A percentile compares a stretch with the other conserved stretches of the same genome.
These are phyloP conservation scores for Avicennia marina DNA, from an alignment of 257 asterid species.

Conservation along the genomic window DNA sequence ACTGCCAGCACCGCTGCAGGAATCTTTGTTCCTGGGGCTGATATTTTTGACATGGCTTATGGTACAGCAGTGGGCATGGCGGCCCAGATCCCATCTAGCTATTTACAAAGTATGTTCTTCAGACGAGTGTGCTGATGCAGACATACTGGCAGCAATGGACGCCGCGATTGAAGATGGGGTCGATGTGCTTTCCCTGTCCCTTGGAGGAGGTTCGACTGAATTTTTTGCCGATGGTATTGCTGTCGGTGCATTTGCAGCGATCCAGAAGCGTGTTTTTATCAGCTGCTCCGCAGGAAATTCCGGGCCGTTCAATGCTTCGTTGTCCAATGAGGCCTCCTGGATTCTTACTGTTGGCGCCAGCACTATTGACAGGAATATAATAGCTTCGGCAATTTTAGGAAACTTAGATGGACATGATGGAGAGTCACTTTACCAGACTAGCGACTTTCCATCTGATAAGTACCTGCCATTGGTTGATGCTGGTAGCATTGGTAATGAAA, in stretches of 20 bases:
- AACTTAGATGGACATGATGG: constrained; percentile 4
- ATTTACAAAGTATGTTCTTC: constrained; percentile 37
- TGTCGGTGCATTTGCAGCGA: constrained; percentile 24
- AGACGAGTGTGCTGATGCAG: constrained; percentile 24
- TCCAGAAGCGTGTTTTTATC: constrained; percentile 22
- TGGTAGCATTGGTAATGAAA: too few relatives aligned
- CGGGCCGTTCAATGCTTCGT: constrained; percentile 4
- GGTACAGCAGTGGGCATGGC: constrained; percentile 53
- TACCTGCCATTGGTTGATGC: constrained; percentile 17
- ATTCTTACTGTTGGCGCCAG: constrained; percentile 35
- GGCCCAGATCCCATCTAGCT: constrained; percentile 46
- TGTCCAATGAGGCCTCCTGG: constrained; percentile 29
- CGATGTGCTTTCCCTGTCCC: constrained; percentile 28
- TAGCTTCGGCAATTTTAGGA: constrained; percentile 18
- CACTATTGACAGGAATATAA: constrained; percentile 21
- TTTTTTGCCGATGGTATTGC: constrained; percentile 12
- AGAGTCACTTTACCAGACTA: background rate
- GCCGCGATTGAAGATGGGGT: constrained; percentile 45
- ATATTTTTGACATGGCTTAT: constrained; percentile 33
- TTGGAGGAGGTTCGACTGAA: background rate
- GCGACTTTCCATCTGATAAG: background rate
- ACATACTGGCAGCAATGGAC: constrained; percentile 40
- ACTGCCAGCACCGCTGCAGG: constrained; percentile 59
- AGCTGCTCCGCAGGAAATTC: constrained; percentile 24
- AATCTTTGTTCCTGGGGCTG: constrained; percentile 30